These are phyloP conservation scores for Solanum chacoense DNA, from an alignment of 305 asterid species.

Conservation along the genomic window DNA sequence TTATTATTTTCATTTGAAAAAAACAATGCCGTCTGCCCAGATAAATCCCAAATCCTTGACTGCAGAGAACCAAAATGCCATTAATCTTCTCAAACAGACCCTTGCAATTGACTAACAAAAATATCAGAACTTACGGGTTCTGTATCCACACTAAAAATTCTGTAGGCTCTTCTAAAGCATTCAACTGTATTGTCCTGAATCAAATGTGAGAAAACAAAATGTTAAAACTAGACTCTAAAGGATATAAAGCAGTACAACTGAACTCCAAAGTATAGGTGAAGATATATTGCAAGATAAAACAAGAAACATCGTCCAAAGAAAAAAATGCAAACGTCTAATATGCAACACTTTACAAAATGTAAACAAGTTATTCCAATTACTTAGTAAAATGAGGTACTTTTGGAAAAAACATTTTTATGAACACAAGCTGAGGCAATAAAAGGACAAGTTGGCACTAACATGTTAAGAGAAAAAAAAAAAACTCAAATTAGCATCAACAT, in stretches of 20 bases:
- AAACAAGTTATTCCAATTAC: not conserved
- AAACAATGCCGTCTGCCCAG: constrained; percentile 67
- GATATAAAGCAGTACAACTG: not conserved
- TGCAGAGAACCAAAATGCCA: constrained; percentile 26
- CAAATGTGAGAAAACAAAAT: constrained; percentile 6
- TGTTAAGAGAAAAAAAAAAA: not conserved
- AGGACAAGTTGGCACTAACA: not conserved
- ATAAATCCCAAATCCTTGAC: constrained; percentile 91
- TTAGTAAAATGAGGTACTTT: not conserved
- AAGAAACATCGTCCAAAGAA: not conserved
- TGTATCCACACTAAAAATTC: constrained; percentile 63
- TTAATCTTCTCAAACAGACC: constrained; percentile 18
- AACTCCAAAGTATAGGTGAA: not conserved
- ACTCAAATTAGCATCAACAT: not conserved
- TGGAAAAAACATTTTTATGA: not conserved
- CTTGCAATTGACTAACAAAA: not conserved
- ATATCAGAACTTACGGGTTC: constrained; percentile 51
- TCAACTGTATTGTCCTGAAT: constrained; percentile 84
- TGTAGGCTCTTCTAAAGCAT: constrained; percentile 90
- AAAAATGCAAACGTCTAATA: not conserved
- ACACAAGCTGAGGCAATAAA: not conserved
- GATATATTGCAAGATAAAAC: not conserved
- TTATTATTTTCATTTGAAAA: constrained; percentile 55
- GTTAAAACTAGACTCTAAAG: constrained; percentile 1
- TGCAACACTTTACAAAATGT: not conserved